Conservation (phyloP, 495 filamentous ascomycete genomes). For the Viridothelium virens region DNA sequence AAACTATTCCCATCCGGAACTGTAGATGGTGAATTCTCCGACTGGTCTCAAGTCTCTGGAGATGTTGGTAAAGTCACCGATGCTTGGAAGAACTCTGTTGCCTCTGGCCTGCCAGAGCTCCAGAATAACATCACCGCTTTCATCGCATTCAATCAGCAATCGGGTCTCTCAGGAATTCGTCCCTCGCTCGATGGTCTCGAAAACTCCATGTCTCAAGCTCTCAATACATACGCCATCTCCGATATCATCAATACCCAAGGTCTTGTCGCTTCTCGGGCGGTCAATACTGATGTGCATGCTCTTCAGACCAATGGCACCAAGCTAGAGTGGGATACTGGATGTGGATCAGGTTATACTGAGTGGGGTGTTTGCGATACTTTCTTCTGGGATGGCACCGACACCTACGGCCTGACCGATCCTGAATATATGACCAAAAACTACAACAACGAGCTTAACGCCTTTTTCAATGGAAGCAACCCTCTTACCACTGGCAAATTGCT, state of each 20-base stretch:
- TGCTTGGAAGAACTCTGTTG: background rate
- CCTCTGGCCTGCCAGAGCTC: background rate
- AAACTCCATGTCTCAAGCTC: background rate
- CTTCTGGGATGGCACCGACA: background rate
- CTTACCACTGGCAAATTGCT: background rate
- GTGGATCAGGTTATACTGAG: background rate
- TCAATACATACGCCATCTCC: background rate
- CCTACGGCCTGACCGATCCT: background rate
- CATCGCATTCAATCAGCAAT: background rate
- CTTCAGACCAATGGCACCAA: background rate
- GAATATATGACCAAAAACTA: background rate
- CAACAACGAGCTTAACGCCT: background rate
- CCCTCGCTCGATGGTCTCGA: background rate
- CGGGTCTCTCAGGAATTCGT: background rate
- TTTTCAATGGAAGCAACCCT: background rate
- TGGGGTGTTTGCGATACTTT: background rate
- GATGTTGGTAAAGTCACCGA: background rate
- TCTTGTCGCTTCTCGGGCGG: background rate
- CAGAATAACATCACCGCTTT: background rate
- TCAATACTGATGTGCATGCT: background rate
- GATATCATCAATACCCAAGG: background rate
- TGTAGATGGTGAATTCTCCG: background rate
- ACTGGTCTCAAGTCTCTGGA: background rate
- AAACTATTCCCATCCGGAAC: background rate
- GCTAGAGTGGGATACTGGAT: background rate